These are phyloP conservation scores for Cylindrotheca fusiformis DNA, from an alignment of 108 stramenopile genomes.

Conservation along the genomic window DNA sequence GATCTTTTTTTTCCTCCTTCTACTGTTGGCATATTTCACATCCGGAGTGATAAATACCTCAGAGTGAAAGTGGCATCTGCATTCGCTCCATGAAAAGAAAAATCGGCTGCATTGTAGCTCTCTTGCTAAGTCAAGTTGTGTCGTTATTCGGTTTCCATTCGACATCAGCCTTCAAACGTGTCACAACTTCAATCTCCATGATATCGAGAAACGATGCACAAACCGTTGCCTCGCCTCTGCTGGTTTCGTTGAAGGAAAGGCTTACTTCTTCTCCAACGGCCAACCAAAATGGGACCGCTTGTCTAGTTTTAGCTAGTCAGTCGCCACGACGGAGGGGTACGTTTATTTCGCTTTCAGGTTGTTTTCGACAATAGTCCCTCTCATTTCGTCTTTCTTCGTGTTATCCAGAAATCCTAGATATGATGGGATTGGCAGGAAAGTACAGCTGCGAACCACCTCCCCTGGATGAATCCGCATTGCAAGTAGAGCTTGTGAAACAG, in stretches of 20 bases:
- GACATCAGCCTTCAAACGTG: no score
- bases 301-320: constrained; percentile 70
- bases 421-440: constrained; percentile 71
- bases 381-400: neutral
- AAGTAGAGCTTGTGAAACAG: constrained; percentile 39
- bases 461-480: constrained; percentile 63
- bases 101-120: no score
- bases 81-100: no score
- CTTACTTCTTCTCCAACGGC: neutral
- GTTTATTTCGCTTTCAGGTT: neutral
- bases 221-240: constrained; percentile 2
- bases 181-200: no score
- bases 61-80: no score
- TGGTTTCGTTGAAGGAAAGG: constrained; percentile 12
- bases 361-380: neutral
- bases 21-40: no score
- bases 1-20: no score
- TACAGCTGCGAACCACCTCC: constrained; percentile 59
- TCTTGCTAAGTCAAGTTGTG: no score
- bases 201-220: no score
- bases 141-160: no score
- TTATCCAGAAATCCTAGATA: constrained; percentile 64
- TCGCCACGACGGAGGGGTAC: constrained; percentile 52
- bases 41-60: no score
- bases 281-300: constrained; percentile 1